Percentiles rank a stretch among this genome's conserved stretches.
phyloP scores from a whole-genome alignment of 805 yeast species.

The Saccharomycopsis capsularis region DNA sequence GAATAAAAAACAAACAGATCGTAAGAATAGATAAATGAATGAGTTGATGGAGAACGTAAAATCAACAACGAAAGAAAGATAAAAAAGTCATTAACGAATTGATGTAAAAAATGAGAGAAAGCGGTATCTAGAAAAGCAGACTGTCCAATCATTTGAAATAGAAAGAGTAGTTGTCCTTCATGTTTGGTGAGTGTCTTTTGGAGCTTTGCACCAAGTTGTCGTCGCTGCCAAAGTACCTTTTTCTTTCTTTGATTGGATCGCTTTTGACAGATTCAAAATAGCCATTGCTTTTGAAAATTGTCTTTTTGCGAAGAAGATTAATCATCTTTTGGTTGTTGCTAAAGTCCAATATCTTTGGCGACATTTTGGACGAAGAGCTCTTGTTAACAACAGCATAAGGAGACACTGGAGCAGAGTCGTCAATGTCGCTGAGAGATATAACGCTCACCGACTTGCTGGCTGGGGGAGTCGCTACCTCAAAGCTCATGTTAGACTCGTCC shows the following conservation, averaged over 20 bases:
- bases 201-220: not conserved
- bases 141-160: conserved; percentile 1
- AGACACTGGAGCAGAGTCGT: not conserved
- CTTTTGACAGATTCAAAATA: not conserved
- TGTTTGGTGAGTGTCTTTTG: conserved; percentile 19
- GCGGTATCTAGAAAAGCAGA: not conserved
- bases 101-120: not conserved
- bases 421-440: not conserved
- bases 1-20: not conserved
- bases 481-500: conserved; percentile 1
- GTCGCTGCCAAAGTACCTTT: conserved; percentile 3
- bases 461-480: conserved; percentile 12
- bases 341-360: conserved; percentile 18
- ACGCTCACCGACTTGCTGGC: not conserved
- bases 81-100: not conserved
- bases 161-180: conserved; percentile 13
- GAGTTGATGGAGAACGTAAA: not conserved
- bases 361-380: not conserved
- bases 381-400: not conserved
- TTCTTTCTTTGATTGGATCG: conserved; percentile 16
- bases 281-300: not conserved
- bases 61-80: not conserved
- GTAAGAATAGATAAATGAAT: not conserved
- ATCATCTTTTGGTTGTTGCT: conserved; percentile 1
- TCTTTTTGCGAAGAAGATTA: not conserved